Percentiles rank a stretch among this genome's conserved stretches.
Evolutionary conservation across 1,139 yeast genomes (phyloP).

Genomic region (Candida tetrigidarum): DNA sequence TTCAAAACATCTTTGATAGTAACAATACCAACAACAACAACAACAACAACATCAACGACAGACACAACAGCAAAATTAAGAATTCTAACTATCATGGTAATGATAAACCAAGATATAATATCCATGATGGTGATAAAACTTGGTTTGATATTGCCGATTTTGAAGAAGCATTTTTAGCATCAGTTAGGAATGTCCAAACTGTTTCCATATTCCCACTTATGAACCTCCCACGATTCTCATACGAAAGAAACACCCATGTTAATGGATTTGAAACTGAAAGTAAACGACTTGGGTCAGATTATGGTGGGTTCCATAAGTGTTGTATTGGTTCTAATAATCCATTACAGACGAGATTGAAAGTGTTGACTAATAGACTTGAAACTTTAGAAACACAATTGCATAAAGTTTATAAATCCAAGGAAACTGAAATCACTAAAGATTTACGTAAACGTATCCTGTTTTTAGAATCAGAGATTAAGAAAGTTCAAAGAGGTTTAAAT

Average conservation of each 20-base stretch:
- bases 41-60: not conserved
- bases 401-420: conserved; percentile 18
- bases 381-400: conserved; percentile 30
- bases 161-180: conserved; percentile 41
- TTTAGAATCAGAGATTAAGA: conserved; percentile 27
- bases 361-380: conserved; percentile 29
- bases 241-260: conserved; percentile 40
- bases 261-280: conserved; percentile 30
- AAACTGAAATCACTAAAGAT: conserved; percentile 10
- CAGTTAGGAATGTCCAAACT: conserved; percentile 27
- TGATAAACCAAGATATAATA: conserved; percentile 24
- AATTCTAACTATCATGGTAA: too few relatives aligned
- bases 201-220: conserved; percentile 39
- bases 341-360: conserved; percentile 32
- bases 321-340: conserved; percentile 30
- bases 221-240: conserved; percentile 42
- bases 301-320: conserved; percentile 28
- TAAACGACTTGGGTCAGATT: not conserved
- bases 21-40: too few relatives aligned
- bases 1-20: conserved; percentile 33
- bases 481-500: conserved; percentile 11
- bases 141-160: conserved; percentile 51
- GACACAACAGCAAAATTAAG: not conserved
- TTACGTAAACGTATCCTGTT: conserved; percentile 26
- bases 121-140: conserved; percentile 37